phyloP scores from a whole-genome alignment of 208 protist genomes.

The Leishmania amazonensis region DNA sequence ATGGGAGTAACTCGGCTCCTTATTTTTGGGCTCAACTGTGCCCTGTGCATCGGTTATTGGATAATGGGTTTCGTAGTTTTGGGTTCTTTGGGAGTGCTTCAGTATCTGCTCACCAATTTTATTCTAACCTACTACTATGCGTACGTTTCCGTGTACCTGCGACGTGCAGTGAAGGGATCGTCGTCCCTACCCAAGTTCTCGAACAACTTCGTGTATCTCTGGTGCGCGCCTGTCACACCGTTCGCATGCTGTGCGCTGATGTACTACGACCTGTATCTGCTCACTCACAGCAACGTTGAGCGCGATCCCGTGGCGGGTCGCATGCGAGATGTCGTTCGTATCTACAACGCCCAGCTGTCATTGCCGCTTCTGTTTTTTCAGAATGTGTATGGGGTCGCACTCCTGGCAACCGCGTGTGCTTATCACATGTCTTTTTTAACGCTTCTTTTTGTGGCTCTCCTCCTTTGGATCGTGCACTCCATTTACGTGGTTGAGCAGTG shows the following conservation, averaged over 20 bases:
- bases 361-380: constrained; percentile 61
- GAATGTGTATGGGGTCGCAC: constrained; percentile 50
- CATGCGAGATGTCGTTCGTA: constrained; percentile 37
- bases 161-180: constrained; percentile 9
- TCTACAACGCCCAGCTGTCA: constrained; percentile 58
- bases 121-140: constrained; percentile 55
- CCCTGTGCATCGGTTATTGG: constrained; percentile 71
- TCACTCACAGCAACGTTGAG: constrained; percentile 10
- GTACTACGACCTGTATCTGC: constrained; percentile 56
- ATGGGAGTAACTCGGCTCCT: constrained; percentile 44
- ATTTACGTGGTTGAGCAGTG: constrained; percentile 48
- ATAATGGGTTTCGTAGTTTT: constrained; percentile 54
- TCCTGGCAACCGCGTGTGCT: constrained; percentile 51
- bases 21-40: constrained; percentile 65
- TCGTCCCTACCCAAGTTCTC: constrained; percentile 38
- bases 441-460: constrained; percentile 45
- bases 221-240: constrained; percentile 59
- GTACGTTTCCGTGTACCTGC: constrained; percentile 45
- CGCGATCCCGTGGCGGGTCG: constrained; percentile 1
- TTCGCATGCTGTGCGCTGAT: constrained; percentile 61
- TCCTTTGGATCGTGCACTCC: constrained; percentile 43
- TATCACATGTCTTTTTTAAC: constrained; percentile 68
- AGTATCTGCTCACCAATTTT: constrained; percentile 56
- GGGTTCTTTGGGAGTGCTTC: constrained; percentile 50
- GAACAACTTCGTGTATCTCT: constrained; percentile 44